Base-by-base conservation (phyloP, 2,329 filamentous ascomycete genomes). In the Venturia effusa region DNA sequence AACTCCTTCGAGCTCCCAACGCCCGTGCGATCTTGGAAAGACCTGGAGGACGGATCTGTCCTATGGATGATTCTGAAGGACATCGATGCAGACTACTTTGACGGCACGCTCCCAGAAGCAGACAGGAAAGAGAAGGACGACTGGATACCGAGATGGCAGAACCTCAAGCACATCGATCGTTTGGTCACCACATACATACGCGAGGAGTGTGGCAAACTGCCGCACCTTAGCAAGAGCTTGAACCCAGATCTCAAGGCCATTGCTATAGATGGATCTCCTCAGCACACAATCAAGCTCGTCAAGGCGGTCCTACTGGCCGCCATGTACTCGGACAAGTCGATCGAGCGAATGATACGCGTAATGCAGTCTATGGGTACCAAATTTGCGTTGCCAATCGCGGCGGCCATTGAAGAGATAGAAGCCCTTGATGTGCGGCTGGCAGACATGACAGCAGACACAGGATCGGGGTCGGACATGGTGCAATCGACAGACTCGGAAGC, bases 111-210 rank as follows among this genome's bases (percentile, higher is more conserved):
- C 13, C 79, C 79, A 24, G 78, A 80, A 65, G 71, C 72, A 61
- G 72, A 77, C 65, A 73, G 76, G 60, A 74, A 74, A 59, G 70
- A 74, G n/a, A 71, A 72, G 37, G 76, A 77, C 67, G 78, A 79
- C 66, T 81, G 79, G 79, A 80, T 80, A 61, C 75, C 77, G 59
- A 74, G 76, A 74, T 81, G 79, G 79, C 79, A 81, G 74, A 81
- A 81, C 67, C 69, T 81, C 65, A 81, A 81, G 70, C 76, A 80
- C 66, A 75, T 81, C 67, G 78, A 80, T 68, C 76, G 78, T 48
- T 72, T 76, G 67, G 74, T 80, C 63, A 77, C 77, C 32, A 75
- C 77, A 32, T 81, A 80, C 70, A 78, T 81, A 63, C 74, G 78
- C 22, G 79, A 81, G 65, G 75, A 76, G 66, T 74, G 74, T 69